A percentile compares a stretch with the other conserved stretches of the same genome.
Evolutionary conservation across 345 rosid species (phyloP).

Genomic region (Syzygium aromaticum): DNA sequence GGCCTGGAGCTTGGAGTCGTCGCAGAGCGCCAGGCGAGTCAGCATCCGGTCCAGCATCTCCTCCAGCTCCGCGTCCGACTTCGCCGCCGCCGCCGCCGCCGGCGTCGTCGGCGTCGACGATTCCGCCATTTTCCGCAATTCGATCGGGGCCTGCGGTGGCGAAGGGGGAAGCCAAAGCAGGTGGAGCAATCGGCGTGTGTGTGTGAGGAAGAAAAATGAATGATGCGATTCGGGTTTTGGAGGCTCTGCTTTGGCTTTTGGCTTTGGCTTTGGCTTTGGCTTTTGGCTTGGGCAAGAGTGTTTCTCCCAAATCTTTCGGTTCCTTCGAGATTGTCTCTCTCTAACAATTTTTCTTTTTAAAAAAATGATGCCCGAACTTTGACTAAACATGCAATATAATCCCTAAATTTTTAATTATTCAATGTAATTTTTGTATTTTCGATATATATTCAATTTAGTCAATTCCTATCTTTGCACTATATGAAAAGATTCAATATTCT

Average conservation of each 20-base stretch:
- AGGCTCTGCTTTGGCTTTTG: not conserved
- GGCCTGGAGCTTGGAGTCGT: slow-evolving; percentile 68
- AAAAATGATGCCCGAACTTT: too few relatives aligned
- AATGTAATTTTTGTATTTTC: too few relatives aligned
- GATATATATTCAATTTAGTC: too few relatives aligned
- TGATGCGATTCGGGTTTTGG: not conserved
- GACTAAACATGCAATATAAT: too few relatives aligned
- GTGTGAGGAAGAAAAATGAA: not conserved
- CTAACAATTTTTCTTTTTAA: not conserved
- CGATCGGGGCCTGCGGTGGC: not conserved
- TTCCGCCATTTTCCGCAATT: slow-evolving; percentile 32
- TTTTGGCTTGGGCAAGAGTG: not conserved
- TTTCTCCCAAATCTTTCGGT: not conserved
- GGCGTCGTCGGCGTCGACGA: slow-evolving; percentile 29
- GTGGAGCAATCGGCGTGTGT: not conserved
- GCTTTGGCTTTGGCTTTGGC: too few relatives aligned
- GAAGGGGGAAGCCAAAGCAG: not conserved
- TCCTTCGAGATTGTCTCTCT: not conserved
- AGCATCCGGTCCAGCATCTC: slow-evolving; percentile 94
- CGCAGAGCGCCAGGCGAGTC: slow-evolving; percentile 82
- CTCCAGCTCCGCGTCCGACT: slow-evolving; percentile 63
- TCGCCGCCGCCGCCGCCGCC: slow-evolving; percentile 10
- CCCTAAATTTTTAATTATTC: too few relatives aligned
- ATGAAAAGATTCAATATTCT: too few relatives aligned
- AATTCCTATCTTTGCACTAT: too few relatives aligned